These are phyloP conservation scores for Chaetomiaceae sp. DNA, from an alignment of 2,329 filamentous ascomycete species.

Conservation along the genomic window DNA sequence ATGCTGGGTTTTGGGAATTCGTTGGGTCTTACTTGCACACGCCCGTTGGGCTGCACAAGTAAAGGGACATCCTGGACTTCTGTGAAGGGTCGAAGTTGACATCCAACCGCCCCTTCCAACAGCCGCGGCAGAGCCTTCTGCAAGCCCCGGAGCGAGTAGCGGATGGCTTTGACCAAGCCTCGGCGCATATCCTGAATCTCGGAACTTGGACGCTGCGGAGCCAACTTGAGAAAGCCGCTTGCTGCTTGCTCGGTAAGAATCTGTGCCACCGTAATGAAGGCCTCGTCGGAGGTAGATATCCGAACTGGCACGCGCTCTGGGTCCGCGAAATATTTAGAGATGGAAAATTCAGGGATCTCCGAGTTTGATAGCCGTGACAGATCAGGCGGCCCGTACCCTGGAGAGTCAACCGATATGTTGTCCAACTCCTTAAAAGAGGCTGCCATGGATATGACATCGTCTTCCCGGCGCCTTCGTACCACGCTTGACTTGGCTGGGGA, in stretches of 20 bases:
- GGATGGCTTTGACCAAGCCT: constrained; percentile 40
- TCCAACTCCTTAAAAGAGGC: constrained; percentile 50
- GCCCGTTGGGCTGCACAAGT: constrained; percentile 44
- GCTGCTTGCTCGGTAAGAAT: constrained; percentile 67
- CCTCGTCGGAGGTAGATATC: constrained; percentile 49
- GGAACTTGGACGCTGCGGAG: constrained; percentile 23
- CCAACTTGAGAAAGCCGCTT: constrained; percentile 44
- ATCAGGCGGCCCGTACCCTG: constrained; percentile 46
- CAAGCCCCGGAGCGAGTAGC: constrained; percentile 47
- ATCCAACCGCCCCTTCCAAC: constrained; percentile 40
- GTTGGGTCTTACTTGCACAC: constrained; percentile 48
- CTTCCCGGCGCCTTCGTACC: constrained; percentile 42
- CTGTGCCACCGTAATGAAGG: constrained; percentile 63
- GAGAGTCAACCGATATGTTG: constrained; percentile 42
- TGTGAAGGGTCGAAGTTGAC: constrained; percentile 46
- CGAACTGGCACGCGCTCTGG: constrained; percentile 50
- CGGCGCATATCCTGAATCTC: constrained; percentile 35
- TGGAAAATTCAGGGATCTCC: constrained; percentile 46
- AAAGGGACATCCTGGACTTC: constrained; percentile 56
- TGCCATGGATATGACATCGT: constrained; percentile 50
- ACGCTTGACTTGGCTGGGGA: constrained; percentile 49
- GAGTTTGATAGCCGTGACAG: constrained; percentile 46
- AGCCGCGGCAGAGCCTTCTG: constrained; percentile 42
- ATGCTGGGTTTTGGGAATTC: constrained; percentile 50
- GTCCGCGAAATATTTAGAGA: constrained; percentile 55